Conservation (phyloP, 371 early-diverging fungal genomes). For the Zopfochytrium polystomum region DNA sequence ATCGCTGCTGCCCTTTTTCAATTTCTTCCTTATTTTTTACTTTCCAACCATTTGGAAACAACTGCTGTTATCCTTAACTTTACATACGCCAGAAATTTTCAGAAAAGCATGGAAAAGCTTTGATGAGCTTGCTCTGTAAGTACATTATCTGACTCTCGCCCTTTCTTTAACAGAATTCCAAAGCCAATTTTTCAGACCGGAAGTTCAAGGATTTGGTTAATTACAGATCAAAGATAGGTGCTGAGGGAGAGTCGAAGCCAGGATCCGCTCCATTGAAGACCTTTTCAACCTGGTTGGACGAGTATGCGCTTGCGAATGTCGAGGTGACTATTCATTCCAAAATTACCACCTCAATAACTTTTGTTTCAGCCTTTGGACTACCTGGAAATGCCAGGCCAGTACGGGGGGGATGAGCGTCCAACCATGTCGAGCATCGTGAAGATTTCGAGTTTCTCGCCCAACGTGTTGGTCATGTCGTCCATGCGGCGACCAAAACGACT, state of each 20-base stretch:
- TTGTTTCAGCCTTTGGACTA: background rate
- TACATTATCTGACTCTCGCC: conserved; percentile 40
- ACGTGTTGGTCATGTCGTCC: conserved; percentile 65
- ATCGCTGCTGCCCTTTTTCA: too few relatives aligned
- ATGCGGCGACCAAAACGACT: conserved; percentile 71
- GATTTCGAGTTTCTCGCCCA: conserved; percentile 60
- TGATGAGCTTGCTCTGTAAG: conserved; percentile 35
- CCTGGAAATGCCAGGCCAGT: conserved; percentile 77
- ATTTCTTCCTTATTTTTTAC: conserved; percentile 9
- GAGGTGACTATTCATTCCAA: conserved; percentile 12
- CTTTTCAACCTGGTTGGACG: conserved; percentile 68
- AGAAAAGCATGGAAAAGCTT: conserved; percentile 39
- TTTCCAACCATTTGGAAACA: background rate
- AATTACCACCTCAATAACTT: background rate
- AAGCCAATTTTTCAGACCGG: conserved; percentile 8
- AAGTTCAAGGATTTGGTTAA: conserved; percentile 21
- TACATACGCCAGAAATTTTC: conserved; percentile 41
- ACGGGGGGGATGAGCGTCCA: conserved; percentile 51
- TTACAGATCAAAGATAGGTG: conserved; percentile 22
- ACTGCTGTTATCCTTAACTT: conserved; percentile 14
- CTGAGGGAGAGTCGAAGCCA: conserved; percentile 25
- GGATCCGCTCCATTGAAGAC: conserved; percentile 44
- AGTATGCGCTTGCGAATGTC: conserved; percentile 47
- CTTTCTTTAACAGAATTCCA: conserved; percentile 1
- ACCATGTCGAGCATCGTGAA: conserved; percentile 41